Evolutionary conservation across 345 rosid genomes (phyloP).

Genomic region (Eucalyptus regnans): DNA sequence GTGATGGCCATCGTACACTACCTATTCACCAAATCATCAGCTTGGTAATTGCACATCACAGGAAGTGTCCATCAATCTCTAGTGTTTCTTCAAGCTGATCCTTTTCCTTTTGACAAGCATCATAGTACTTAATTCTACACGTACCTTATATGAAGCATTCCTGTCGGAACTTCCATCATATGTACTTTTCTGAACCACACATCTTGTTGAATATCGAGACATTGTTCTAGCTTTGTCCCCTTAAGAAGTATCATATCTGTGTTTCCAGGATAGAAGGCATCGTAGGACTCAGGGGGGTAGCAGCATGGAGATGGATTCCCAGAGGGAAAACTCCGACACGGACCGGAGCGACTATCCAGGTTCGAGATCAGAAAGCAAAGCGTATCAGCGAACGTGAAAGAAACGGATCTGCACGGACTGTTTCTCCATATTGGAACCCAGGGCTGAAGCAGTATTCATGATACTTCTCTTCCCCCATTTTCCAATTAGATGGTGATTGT

Average conservation of each 20-base stretch:
- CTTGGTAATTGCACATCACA: not conserved
- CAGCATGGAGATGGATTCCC: slow-evolving; percentile 64
- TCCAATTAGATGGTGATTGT: not conserved
- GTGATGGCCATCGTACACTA: not conserved
- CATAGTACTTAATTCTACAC: not conserved
- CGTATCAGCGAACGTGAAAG: slow-evolving; percentile 1
- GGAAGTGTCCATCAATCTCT: not conserved
- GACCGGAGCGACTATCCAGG: slow-evolving; percentile 45
- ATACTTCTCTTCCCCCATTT: not conserved
- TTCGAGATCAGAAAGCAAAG: slow-evolving; percentile 56
- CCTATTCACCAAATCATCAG: not conserved
- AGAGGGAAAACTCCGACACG: slow-evolving; percentile 66
- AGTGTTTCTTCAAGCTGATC: not conserved
- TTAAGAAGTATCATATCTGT: not conserved
- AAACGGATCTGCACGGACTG: not conserved
- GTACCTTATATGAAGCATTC: not conserved
- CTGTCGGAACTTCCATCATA: not conserved
- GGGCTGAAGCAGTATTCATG: not conserved
- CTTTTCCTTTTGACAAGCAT: not conserved
- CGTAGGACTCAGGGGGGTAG: slow-evolving; percentile 41
- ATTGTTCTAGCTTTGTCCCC: not conserved
- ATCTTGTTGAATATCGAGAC: not conserved
- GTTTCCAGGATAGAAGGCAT: slow-evolving; percentile 70
- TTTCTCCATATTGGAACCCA: not conserved
- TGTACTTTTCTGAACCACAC: not conserved